phyloP scores from a whole-genome alignment of 1,284 basidiomycete species.

The Ustilago bromivora region DNA sequence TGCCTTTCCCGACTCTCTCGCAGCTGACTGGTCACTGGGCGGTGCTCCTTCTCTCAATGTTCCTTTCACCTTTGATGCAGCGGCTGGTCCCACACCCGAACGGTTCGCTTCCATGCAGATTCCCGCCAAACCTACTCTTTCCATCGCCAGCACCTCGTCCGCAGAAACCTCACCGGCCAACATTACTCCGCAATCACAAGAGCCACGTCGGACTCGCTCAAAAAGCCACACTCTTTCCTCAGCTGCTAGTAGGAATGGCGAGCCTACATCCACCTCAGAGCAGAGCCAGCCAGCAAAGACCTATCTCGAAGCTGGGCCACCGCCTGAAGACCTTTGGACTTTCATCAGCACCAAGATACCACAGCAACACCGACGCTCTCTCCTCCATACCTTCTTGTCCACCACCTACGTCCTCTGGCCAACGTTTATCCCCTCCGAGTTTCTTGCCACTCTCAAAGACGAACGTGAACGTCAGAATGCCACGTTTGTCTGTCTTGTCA shows the following conservation, averaged over 20 bases:
- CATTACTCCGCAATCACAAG: conserved; percentile 2
- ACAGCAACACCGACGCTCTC: conserved; percentile 46
- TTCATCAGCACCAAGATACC: conserved; percentile 52
- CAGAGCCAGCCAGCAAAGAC: conserved; percentile 34
- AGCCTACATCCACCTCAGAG: not conserved
- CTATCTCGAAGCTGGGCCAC: conserved; percentile 34
- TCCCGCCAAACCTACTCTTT: conserved; percentile 27
- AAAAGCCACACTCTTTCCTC: conserved; percentile 18
- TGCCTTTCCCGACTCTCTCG: conserved; percentile 34
- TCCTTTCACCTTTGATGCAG: conserved; percentile 48
- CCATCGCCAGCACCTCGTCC: conserved; percentile 42
- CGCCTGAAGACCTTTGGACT: conserved; percentile 45
- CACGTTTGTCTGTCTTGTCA: conserved; percentile 51
- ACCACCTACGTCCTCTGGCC: conserved; percentile 55
- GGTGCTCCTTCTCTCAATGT: conserved; percentile 48
- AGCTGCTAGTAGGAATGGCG: conserved; percentile 13
- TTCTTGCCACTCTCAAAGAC: conserved; percentile 48
- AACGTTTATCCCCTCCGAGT: conserved; percentile 50
- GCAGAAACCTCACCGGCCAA: conserved; percentile 44
- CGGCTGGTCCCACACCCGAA: conserved; percentile 29
- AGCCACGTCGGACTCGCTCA: conserved; percentile 11
- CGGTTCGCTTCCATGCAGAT: conserved; percentile 40
- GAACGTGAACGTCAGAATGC: conserved; percentile 36
- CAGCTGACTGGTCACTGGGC: conserved; percentile 42
- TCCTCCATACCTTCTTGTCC: conserved; percentile 49